Base-by-base conservation (phyloP, 2,329 filamentous ascomycete species). In the Xylariaceae sp. region DNA sequence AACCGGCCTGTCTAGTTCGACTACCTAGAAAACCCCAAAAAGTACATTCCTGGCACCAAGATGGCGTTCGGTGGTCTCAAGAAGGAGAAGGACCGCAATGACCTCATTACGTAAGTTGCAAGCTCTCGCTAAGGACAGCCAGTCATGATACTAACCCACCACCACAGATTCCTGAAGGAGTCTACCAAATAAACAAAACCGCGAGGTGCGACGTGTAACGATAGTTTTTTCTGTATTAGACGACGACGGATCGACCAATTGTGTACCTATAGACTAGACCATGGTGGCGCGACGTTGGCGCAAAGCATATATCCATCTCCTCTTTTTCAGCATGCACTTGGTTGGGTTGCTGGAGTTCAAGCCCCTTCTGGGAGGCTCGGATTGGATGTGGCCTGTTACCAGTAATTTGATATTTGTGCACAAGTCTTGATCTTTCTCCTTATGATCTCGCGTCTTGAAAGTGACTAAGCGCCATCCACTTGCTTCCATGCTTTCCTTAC, bases 11-110 rank as follows among this genome's bases (percentile, higher is more conserved):
- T 16, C 37, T 70, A 93, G 90, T 98, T 96, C 81, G 85, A 88
- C 68, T 99, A 99, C 88, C 93, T 99, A 73, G 95, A 99, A 87
- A 98, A 98, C 89, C 95, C 95, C 82, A 99, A 99, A 89, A 98
- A 98, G 87, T 99, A 93, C 88, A 97, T 99, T 67, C 95, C 95
- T 70, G 95, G 95, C 70, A 99, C 95, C 83, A 99, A 98, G 91
- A 99, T 99, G 95, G 95, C 95, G 72, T 99, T 98, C 77, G 95
- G 95, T 82, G 95, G 95, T 79, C 87, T 99, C 75, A 99, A 99
- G 93, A 99, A 99, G 91, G 86, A 87, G 75, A 98, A 98, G 90
- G 95, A 98, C 84, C 87, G 95, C 78, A 96, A 98, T 79, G 93
- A 99, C 80, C 85, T 99, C 73, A 96, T 99, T 87, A 92, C 91